phyloP scores from a whole-genome alignment of 306 rosid genomes.

The cucumber (Cucumis sativus) region DNA sequence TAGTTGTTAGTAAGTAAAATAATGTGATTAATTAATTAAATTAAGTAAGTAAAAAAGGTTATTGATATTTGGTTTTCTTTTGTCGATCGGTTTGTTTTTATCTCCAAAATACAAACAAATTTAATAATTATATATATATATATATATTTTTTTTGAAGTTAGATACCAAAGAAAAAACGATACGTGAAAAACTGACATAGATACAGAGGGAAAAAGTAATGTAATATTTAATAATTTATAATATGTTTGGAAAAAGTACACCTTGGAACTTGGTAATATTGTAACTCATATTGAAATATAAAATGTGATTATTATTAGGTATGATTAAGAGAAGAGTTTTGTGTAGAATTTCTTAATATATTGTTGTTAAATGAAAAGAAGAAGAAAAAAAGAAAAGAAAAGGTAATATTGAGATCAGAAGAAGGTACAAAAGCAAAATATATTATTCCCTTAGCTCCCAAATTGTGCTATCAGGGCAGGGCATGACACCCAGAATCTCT shows the following conservation, averaged over 20 bases:
- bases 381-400: not conserved
- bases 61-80: not conserved
- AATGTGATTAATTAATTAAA: not conserved
- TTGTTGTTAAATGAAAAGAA: too few species aligned
- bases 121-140: not conserved
- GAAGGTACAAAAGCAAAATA: constrained; percentile 3
- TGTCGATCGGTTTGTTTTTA: not conserved
- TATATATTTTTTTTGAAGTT: too few species aligned
- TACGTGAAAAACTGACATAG: not conserved
- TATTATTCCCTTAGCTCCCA: constrained; percentile 2
- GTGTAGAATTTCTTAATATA: not conserved
- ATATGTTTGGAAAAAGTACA: not conserved
- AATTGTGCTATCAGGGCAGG: not conserved
- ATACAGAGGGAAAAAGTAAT: not conserved
- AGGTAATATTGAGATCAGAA: not conserved
- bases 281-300: not conserved
- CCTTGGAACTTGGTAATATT: not conserved
- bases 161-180: not conserved
- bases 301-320: not conserved
- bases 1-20: not conserved
- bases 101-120: not conserved
- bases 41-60: too few species aligned
- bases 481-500: not conserved
- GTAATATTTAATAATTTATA: not conserved
- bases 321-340: not conserved